These are phyloP conservation scores for Solanum chmielewskii DNA, from an alignment of 257 asterid species.

Conservation along the genomic window DNA sequence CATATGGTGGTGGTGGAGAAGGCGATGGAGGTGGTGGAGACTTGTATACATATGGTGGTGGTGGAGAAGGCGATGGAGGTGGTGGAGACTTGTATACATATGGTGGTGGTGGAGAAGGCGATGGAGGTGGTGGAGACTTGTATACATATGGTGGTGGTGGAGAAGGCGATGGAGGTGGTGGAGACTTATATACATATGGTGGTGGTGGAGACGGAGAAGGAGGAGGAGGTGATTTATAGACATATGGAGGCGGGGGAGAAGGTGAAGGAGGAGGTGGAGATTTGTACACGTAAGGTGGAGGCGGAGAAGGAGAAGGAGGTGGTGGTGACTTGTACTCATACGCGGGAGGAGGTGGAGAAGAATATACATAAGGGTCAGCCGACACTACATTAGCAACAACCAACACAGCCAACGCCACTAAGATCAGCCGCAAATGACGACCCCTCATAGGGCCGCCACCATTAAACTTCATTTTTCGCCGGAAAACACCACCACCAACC, in stretches of 20 bases:
- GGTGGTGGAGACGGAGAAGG: background rate
- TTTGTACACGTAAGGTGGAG: background rate
- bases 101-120: background rate
- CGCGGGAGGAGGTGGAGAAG: constrained; percentile 4
- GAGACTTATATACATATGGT: constrained; percentile 4
- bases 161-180: background rate
- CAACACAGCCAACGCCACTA: constrained; percentile 8
- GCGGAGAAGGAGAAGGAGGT: background rate
- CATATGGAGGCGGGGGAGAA: background rate
- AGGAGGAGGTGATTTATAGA: constrained; percentile 5
- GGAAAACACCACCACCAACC: background rate
- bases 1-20: background rate
- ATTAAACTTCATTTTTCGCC: constrained; percentile 1
- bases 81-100: background rate
- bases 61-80: accelerated
- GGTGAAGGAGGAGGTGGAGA: background rate
- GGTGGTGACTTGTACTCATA: background rate
- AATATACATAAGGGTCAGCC: constrained; percentile 8
- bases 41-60: background rate
- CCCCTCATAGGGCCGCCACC: constrained; percentile 12
- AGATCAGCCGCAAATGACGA: background rate
- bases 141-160: background rate
- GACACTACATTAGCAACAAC: background rate
- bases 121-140: constrained; percentile 1
- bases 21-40: background rate